A percentile compares a stretch with the other conserved stretches of the same genome.
Conservation (phyloP, 176 grass and related monocot species). For the Avena sativa region DNA sequence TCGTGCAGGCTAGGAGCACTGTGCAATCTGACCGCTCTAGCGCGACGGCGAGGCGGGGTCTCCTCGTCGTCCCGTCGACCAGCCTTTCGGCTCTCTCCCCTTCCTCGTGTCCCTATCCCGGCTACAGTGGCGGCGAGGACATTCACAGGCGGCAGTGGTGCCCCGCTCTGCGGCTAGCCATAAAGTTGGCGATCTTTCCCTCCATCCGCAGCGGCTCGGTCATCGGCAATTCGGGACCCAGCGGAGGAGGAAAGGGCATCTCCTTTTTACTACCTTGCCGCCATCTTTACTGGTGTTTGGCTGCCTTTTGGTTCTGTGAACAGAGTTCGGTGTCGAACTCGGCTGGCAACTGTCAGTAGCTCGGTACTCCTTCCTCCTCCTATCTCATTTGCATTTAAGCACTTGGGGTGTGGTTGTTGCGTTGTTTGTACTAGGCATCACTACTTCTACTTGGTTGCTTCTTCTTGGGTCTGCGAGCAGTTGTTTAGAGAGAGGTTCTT, state of each 20-base stretch:
- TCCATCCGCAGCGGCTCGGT: constrained; percentile 26
- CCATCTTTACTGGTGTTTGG: constrained; percentile 49
- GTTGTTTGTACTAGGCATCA: constrained; percentile 54
- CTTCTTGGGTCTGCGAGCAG: constrained; percentile 28
- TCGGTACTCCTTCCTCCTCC: constrained; percentile 38
- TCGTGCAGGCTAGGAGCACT: constrained; percentile 38
- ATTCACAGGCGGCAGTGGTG: constrained; percentile 35
- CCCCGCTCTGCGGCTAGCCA: constrained; percentile 39
- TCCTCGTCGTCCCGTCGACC: constrained; percentile 6
- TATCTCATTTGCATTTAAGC: constrained; percentile 53
- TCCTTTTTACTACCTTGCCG: constrained; percentile 38
- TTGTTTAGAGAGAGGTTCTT: constrained; percentile 23
- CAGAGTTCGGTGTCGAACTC: constrained; percentile 49
- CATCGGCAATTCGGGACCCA: constrained; percentile 37
- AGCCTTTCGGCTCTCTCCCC: not conserved
- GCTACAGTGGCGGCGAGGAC: constrained; percentile 55
- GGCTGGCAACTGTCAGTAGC: constrained; percentile 48
- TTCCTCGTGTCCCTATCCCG: constrained; percentile 20
- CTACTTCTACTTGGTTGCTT: constrained; percentile 34
- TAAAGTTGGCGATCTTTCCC: constrained; percentile 60
- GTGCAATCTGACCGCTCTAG: constrained; percentile 44
- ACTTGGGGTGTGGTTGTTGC: constrained; percentile 43
- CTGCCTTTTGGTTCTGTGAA: constrained; percentile 46
- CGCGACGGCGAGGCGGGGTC: constrained; percentile 8
- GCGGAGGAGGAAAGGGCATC: constrained; percentile 12